Evolutionary conservation across 441 rosid species (phyloP), one percentile per base, ranked within the genome.

Genomic region (Hura crepitans): DNA sequence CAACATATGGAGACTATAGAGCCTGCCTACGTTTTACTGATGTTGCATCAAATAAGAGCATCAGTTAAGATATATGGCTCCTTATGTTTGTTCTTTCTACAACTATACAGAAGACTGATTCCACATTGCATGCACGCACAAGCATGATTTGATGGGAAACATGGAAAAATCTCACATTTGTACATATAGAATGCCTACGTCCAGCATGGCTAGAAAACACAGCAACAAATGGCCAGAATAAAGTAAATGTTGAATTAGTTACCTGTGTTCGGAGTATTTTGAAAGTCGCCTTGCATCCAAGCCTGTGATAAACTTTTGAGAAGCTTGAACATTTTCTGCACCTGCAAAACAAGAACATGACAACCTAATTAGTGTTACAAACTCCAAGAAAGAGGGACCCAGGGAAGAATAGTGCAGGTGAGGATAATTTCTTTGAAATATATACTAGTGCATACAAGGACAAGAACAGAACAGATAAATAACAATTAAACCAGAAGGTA

Each of bases 241-340:
- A 50, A 65, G 25, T 31, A 20, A 57, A n/a, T 23, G 46, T 53
- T 55, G 11, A 58, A 30, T 43, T n/a, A 11, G 45, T 69, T 83
- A 93, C 99, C 99, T 93, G 30, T 83, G 79, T 59, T 96, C 97
- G 27, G 90, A 79, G 49, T 80, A 78, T 80, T 93, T 96, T 27
- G 99, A 73, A 65, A 96, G 84, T 62, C 97, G 84, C 75, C 98
- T 90, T 30, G 99, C 98, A 78, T 93, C 99, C 84, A 96, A 82
- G 72, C 99, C 98, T 13, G 97, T 89, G 28, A 96, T 96, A 66
- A 83, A 96, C 76, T 89, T 96, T 72, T 96, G 98, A 47, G 97
- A 91, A 35, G 88, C 86, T 79, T 87, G 96, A 79, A 96, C 84
- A 79, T 84, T 78, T 75, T 96, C 99, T 0, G 84, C 27, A 53